phyloP scores from a whole-genome alignment of 768 basidiomycete genomes.

The Dendrothele bispora region DNA sequence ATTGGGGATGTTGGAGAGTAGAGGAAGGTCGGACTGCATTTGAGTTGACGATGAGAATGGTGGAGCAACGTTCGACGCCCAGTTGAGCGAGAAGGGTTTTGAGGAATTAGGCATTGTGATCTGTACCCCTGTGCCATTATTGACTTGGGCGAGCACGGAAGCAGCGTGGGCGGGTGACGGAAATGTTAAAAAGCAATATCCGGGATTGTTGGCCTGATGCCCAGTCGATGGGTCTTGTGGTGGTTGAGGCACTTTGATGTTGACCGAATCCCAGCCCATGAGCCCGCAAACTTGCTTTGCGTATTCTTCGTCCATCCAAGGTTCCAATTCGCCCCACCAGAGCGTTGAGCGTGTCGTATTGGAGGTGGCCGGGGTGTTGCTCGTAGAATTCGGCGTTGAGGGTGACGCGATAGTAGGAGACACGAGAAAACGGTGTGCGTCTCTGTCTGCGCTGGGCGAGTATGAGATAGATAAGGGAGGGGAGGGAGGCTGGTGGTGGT shows the following conservation, averaged over 20 bases:
- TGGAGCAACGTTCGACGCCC: slow-evolving; percentile 54
- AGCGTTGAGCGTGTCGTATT: slow-evolving; percentile 57
- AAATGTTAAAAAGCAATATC: slow-evolving; percentile 88
- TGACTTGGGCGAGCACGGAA: slow-evolving; percentile 68
- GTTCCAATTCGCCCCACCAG: slow-evolving; percentile 87
- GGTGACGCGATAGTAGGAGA: slow-evolving; percentile 1
- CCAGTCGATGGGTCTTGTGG: slow-evolving; percentile 55
- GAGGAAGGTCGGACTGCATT: not conserved
- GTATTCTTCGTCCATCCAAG: slow-evolving; percentile 98
- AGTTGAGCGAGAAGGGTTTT: slow-evolving; percentile 79
- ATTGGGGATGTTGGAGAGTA: slow-evolving; percentile 12
- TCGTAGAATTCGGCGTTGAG: not conserved
- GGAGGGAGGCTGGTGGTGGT: slow-evolving; percentile 5
- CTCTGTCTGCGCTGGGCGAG: not conserved
- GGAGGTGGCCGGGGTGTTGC: slow-evolving; percentile 10
- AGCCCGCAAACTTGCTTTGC: slow-evolving; percentile 82
- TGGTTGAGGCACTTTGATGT: slow-evolving; percentile 70
- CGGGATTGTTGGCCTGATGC: slow-evolving; percentile 78
- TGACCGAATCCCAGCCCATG: slow-evolving; percentile 84
- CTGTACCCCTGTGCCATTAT: slow-evolving; percentile 37
- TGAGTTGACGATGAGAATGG: slow-evolving; percentile 13
- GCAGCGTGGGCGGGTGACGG: slow-evolving; percentile 68
- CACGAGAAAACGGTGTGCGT: too few species aligned
- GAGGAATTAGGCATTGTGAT: slow-evolving; percentile 85
- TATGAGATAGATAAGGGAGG: not conserved